Base-by-base conservation (phyloP, 23 red algal genomes). In the Gracilaria caudata region DNA sequence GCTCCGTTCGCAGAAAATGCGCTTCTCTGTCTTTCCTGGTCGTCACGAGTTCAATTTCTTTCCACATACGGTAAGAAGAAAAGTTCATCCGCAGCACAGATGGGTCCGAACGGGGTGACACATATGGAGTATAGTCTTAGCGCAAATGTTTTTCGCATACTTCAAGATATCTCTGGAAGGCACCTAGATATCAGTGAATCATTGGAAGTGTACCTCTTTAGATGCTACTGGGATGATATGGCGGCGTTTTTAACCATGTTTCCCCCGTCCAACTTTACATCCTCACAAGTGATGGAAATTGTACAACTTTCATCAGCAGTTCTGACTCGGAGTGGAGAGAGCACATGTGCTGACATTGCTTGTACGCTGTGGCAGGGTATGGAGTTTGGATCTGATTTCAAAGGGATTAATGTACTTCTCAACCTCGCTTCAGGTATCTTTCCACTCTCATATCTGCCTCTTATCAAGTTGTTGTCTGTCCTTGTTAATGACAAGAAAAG, bases 211-310 rank as follows among this genome's bases (percentile, higher is more conserved):
- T 68, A 89, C 33, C 23, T 89, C 26, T 77, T 75, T 44, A 68
- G 41, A 47, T 75, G 68, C 45, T 68, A 63, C 25, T 89, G 85
- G 85, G 85, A 74, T 43, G 85, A 89, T 63, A 29, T 78, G 0
- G 55, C 72, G 14, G 85, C 85, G 5, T 89, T 89, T 65, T 60
- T 89, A 44, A 78, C 85, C 0, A 72, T 58, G 68, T 89, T 89
- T 43, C 85, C 71, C 32, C 85, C 85, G n/a, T 23, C 33, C 25
- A 64, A 77, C 33, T 78, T 75, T 45, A 19, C 55, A 13, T 72
- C 68, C 32, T 32, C 24, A 21, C 85, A 89, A 79, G 72, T 89
- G 9, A 21, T 23, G 13, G 56, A 89, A 21, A 58, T 89, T 17
- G 85, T 89, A 21, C 13, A 66, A 41, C n/a, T 89, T 21, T 49